A percentile compares a stretch with the other conserved stretches of the same genome.
Conservation (phyloP, 805 yeast species). For the Zygosaccharomyces bisporus region DNA sequence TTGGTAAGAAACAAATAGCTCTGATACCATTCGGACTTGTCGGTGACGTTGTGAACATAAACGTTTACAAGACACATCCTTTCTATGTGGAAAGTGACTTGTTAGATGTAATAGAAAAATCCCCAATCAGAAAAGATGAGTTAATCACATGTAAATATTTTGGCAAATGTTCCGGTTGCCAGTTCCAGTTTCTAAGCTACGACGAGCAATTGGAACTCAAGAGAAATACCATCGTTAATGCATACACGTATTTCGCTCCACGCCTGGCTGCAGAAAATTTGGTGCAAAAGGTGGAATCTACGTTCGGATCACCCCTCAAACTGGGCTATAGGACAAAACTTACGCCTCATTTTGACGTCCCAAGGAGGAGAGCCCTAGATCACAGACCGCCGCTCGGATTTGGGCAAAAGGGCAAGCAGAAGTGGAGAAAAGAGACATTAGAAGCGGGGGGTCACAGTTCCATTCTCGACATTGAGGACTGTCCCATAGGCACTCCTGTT, state of each 20-base stretch:
- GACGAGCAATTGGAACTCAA: slow-evolving; percentile 69
- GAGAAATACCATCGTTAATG: slow-evolving; percentile 69
- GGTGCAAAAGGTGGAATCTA: slow-evolving; percentile 59
- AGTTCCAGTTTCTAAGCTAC: slow-evolving; percentile 77
- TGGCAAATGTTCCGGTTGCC: slow-evolving; percentile 93
- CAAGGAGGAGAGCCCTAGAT: slow-evolving; percentile 45
- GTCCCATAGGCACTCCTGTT: slow-evolving; percentile 80
- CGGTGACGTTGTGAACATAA: slow-evolving; percentile 71
- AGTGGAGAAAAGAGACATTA: slow-evolving; percentile 51
- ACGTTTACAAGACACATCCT: slow-evolving; percentile 75
- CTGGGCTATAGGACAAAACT: slow-evolving; percentile 84
- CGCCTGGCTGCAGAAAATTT: slow-evolving; percentile 39
- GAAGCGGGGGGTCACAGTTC: slow-evolving; percentile 54
- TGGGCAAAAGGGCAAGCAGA: slow-evolving; percentile 77
- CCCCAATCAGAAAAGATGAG: slow-evolving; percentile 53
- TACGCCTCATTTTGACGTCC: slow-evolving; percentile 91
- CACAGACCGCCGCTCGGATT: slow-evolving; percentile 78
- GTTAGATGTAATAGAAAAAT: slow-evolving; percentile 44
- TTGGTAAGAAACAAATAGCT: slow-evolving; percentile 52
- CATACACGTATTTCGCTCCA: slow-evolving; percentile 75
- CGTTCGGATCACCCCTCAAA: slow-evolving; percentile 73
- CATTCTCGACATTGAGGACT: slow-evolving; percentile 89
- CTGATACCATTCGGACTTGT: slow-evolving; percentile 85
- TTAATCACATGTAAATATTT: slow-evolving; percentile 67
- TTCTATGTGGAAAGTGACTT: slow-evolving; percentile 72